Evolutionary conservation across 257 asterid genomes (phyloP).

Genomic region (Nyctanthes arbortristis): DNA sequence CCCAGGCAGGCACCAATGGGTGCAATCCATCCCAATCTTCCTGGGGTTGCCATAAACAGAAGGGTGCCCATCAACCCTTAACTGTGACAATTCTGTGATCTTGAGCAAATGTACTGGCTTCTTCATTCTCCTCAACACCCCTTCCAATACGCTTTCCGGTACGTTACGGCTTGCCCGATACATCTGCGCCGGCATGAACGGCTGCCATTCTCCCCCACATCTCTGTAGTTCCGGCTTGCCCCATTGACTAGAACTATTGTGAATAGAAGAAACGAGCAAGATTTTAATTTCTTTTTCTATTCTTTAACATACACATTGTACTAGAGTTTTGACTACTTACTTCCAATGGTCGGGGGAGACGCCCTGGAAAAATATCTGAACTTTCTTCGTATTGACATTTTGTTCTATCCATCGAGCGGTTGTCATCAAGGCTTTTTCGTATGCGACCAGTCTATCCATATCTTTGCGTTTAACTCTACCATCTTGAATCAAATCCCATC

Average conservation of each 20-base stretch:
- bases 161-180: background rate
- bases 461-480: constrained; percentile 40
- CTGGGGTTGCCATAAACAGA: constrained; percentile 35
- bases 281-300: background rate
- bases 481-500: constrained; percentile 61
- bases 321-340: constrained; percentile 23
- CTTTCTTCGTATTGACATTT: constrained; percentile 34
- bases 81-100: constrained; percentile 33
- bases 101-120: constrained; percentile 34
- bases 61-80: constrained; percentile 54
- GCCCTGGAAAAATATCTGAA: constrained; percentile 55
- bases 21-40: constrained; percentile 37
- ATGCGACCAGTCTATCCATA: constrained; percentile 44
- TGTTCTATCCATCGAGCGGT: constrained; percentile 61
- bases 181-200: background rate
- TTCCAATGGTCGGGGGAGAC: constrained; percentile 64
- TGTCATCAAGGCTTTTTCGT: constrained; percentile 46
- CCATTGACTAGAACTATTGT: constrained; percentile 21
- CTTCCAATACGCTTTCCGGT: constrained; percentile 32
- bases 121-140: constrained; percentile 17
- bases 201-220: constrained; percentile 19
- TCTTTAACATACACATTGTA: background rate
- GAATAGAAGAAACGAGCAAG: background rate
- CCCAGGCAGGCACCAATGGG: constrained; percentile 57
- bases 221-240: constrained; percentile 17